Conservation (phyloP, 768 basidiomycete species). For the Lactarius tabidus region DNA sequence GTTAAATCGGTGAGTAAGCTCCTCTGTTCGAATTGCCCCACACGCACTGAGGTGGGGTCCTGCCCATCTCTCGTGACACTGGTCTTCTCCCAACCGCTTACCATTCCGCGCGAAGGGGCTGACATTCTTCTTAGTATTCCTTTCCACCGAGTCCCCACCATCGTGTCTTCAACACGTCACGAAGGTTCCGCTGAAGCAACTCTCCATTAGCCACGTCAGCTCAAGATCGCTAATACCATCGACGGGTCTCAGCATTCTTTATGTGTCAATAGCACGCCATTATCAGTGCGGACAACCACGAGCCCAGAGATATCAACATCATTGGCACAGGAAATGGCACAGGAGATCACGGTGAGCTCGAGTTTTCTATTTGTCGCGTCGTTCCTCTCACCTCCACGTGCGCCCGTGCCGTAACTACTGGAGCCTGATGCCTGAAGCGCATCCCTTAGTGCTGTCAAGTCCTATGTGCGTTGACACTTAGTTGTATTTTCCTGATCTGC, state of each 20-base stretch:
- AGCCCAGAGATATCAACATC: no score
- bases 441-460: slow-evolving; percentile 87
- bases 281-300: no score
- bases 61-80: no score
- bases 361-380: slow-evolving; percentile 67
- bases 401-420: slow-evolving; percentile 75
- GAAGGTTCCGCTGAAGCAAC: no score
- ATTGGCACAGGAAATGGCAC: slow-evolving; percentile 39
- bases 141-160: slow-evolving; percentile 55
- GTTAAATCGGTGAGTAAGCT: no score
- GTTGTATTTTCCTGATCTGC: no score
- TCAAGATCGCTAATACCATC: no score
- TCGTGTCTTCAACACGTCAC: slow-evolving; percentile 58
- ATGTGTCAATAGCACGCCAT: no score
- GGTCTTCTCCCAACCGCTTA: background rate
- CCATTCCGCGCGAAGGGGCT: background rate
- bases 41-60: no score
- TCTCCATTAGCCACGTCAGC: no score
- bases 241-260: no score
- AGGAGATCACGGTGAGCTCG: slow-evolving; percentile 76
- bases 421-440: slow-evolving; percentile 78
- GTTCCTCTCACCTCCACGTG: slow-evolving; percentile 66
- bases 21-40: no score
- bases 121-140: slow-evolving; percentile 40
- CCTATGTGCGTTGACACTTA: slow-evolving; percentile 54